Evolutionary conservation across 1,284 basidiomycete species (phyloP).

Genomic region (Ustilago bromivora): DNA sequence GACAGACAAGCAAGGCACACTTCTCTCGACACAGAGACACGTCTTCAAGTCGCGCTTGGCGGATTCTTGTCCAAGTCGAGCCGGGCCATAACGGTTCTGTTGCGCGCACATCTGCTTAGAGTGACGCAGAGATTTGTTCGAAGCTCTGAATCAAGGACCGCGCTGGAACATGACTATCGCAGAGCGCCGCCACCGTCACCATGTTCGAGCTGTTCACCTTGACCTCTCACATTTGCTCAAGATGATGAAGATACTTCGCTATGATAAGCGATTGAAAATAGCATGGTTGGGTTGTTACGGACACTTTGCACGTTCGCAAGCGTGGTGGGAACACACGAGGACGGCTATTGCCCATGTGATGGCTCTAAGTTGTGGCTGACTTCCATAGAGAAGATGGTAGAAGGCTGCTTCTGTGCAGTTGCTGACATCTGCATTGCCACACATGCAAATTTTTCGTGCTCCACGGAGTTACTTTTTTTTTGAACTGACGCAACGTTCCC

Average conservation of each 20-base stretch:
- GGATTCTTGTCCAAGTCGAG: neutral
- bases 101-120: neutral
- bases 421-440: neutral
- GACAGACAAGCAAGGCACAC: no score
- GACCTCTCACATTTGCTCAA: no score
- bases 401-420: neutral
- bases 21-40: neutral
- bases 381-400: constrained; percentile 6
- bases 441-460: neutral
- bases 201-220: neutral
- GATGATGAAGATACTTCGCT: no score
- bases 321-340: no score
- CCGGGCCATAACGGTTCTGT: neutral
- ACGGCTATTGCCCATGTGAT: no score
- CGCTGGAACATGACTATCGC: neutral
- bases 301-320: no score
- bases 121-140: neutral
- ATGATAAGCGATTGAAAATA: no score
- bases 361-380: neutral
- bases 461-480: neutral
- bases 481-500: neutral
- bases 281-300: no score
- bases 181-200: neutral
- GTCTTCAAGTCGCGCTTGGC: neutral
- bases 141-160: neutral